Conservation (phyloP, 352 stramenopile species). For the Thraustochytrium sp. region DNA sequence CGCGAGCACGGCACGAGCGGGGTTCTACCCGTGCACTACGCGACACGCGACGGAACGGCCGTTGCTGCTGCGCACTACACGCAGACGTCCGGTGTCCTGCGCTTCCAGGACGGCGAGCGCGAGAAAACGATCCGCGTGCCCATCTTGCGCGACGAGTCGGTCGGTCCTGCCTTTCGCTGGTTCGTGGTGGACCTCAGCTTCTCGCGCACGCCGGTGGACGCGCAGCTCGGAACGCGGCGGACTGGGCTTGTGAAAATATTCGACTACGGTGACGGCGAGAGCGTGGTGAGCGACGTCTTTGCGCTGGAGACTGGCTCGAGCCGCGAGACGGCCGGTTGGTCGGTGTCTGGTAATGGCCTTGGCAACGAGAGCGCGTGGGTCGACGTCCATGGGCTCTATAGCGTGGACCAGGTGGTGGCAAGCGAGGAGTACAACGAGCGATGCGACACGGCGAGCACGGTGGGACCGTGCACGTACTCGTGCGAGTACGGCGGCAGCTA, state of each 20-base stretch:
- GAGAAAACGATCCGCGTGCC: not conserved
- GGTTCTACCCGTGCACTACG: not conserved
- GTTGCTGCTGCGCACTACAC: not conserved
- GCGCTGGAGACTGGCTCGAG: not conserved
- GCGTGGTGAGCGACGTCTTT: not conserved
- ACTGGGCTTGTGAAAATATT: constrained; percentile 3
- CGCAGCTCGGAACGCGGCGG: not conserved
- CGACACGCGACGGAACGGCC: not conserved
- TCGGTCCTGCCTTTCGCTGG: not conserved
- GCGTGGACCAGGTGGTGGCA: not conserved
- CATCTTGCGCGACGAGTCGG: not conserved
- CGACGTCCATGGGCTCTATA: not conserved
- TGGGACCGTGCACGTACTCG: constrained; percentile 1
- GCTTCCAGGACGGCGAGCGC: not conserved
- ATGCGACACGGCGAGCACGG: not conserved
- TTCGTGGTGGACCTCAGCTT: not conserved
- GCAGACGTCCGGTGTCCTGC: not conserved
- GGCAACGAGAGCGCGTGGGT: not conserved
- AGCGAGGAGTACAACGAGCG: constrained; percentile 7
- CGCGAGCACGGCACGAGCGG: not conserved
- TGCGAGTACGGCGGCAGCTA: constrained; percentile 1
- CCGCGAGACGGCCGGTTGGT: not conserved
- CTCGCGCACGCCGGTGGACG: not conserved
- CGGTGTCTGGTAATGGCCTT: not conserved
- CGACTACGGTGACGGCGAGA: constrained; percentile 11